phyloP scores from a whole-genome alignment of 2,329 filamentous ascomycete genomes.

The Aspergillus sp. region DNA sequence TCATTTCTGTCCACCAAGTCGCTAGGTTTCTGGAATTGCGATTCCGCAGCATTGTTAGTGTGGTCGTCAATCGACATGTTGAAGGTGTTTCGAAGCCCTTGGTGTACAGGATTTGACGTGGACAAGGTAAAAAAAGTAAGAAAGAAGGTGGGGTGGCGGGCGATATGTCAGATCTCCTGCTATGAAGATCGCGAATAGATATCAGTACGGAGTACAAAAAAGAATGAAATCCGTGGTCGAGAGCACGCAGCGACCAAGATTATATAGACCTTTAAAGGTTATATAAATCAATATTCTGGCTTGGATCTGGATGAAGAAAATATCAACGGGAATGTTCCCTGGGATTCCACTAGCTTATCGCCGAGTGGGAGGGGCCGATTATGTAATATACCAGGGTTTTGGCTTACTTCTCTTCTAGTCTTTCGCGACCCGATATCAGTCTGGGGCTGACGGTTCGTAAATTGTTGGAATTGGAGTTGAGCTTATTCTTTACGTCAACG shows the following conservation, averaged over 20 bases:
- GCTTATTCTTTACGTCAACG: not conserved
- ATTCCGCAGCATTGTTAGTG: slow-evolving; percentile 14
- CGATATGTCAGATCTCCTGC: not conserved
- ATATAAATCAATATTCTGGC: not conserved
- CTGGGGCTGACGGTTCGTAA: no score
- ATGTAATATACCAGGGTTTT: not conserved
- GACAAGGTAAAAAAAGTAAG: not conserved
- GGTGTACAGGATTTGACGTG: not conserved
- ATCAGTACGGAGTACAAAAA: not conserved
- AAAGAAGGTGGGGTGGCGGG: not conserved
- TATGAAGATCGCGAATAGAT: not conserved
- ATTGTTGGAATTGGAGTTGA: not conserved
- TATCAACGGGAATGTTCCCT: slow-evolving; percentile 25
- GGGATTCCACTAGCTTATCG: slow-evolving; percentile 12
- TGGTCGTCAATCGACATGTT: slow-evolving; percentile 23
- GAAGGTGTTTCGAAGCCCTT: not conserved
- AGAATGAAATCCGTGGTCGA: not conserved
- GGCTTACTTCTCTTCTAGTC: not conserved
- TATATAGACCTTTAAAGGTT: not conserved
- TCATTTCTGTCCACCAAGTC: slow-evolving; percentile 33
- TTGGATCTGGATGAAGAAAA: slow-evolving; percentile 11
- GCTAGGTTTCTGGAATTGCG: slow-evolving; percentile 32
- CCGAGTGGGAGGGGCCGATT: slow-evolving; percentile 14
- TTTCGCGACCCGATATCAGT: no score
- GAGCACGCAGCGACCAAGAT: not conserved